A percentile compares a stretch with the other conserved stretches of the same genome.
Evolutionary conservation across 805 yeast genomes (phyloP).

Genomic region (Kodamaea kaohsiungensis): DNA sequence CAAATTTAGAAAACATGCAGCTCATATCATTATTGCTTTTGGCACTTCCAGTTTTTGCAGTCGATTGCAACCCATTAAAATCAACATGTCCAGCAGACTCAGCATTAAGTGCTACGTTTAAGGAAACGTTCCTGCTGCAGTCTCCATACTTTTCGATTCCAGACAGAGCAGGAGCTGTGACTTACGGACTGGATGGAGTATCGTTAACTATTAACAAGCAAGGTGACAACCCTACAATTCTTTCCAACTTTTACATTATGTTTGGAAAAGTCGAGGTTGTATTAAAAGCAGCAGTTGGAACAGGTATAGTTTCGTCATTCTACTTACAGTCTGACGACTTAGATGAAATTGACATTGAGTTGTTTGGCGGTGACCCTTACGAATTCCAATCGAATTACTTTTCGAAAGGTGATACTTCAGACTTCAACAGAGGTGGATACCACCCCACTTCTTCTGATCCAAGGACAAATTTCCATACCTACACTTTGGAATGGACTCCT

Average conservation of each 20-base stretch:
- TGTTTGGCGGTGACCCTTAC: conserved; percentile 17
- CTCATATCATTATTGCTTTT: not conserved
- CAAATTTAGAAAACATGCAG: not conserved
- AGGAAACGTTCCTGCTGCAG: conserved; percentile 23
- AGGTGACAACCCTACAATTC: conserved; percentile 17
- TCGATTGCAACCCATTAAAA: conserved; percentile 31
- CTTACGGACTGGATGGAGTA: conserved; percentile 12
- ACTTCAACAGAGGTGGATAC: conserved; percentile 60
- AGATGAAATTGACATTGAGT: conserved; percentile 19
- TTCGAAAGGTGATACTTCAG: conserved; percentile 15
- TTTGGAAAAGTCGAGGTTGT: conserved; percentile 18
- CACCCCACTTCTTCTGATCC: conserved; percentile 59
- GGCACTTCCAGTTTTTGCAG: conserved; percentile 9
- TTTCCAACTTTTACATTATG: conserved; percentile 19
- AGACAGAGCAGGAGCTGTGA: conserved; percentile 10
- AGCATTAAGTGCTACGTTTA: conserved; percentile 31
- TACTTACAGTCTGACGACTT: conserved; percentile 18
- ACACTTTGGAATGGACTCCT: conserved; percentile 82
- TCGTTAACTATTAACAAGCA: conserved; percentile 14
- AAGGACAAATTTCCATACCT: conserved; percentile 63
- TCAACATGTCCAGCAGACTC: conserved; percentile 27
- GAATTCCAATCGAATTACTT: conserved; percentile 19
- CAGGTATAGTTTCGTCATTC: conserved; percentile 16
- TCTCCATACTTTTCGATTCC: conserved; percentile 12
- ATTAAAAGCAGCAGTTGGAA: conserved; percentile 16